Evolutionary conservation across 106 monocot species (phyloP), one percentile per base, ranked within the genome.

Genomic region (Acorus calamus): DNA sequence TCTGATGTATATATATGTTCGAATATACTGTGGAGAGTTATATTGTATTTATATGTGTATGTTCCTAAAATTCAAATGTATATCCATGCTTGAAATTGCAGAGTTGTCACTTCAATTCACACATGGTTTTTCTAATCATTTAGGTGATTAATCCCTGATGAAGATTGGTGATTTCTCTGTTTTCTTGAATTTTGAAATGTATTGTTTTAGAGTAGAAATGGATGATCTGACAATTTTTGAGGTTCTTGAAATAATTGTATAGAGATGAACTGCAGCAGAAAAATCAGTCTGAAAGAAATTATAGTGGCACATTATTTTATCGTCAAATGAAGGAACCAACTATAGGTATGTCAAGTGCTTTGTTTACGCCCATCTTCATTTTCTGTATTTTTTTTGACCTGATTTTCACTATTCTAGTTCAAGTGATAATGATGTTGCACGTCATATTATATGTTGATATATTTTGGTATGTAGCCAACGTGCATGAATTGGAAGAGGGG

Each of bases 291-390:
- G 75, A 72, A 63, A 80, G 78, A 57, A 80, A 83, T 54, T 54
- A 56, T 52, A 90, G 86, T 69, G 82, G 81, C 11, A 83, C 86
- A 46, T 56, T 89, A 10, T 55, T 69, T 55, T 65, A 49, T 53
- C 69, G 66, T 56, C 77, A 70, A 67, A 70, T 66, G 61, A 61
- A 60, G 70, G 86, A 87, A 71, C n/a, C 59, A 10, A 57, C 59
- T 44, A 57, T 12, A 4, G 47, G 55, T 62, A 11, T 54, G 66
- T 63, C 72, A 63, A 79, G 86, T 86, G 70, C 45, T 44, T 28
- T 45, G n/a, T 42, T 47, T 11, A 69, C 60, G 8, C 7, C 2
- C 6, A 46, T 43, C 7, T 28, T 14, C 4, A 7, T 62, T 71
- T 6, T 44, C 14, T 56, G 53, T 7, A 42, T 60, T 14, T 59